Conservation (phyloP, 768 basidiomycete species). For the Boletales sp. region DNA sequence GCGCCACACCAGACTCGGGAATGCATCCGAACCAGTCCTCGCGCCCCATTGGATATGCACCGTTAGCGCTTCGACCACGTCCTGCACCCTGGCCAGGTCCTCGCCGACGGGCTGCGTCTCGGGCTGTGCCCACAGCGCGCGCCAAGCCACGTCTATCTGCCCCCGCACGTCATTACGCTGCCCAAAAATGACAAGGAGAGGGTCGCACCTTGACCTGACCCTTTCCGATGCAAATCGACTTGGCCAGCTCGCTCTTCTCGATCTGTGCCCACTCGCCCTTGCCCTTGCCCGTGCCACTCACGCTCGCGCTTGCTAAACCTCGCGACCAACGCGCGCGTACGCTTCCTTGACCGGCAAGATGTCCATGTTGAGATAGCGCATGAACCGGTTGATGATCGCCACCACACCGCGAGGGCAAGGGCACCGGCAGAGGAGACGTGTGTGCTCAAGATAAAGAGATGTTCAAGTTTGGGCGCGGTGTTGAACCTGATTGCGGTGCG, state of each 20-base stretch:
- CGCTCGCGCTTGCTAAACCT: too few relatives aligned
- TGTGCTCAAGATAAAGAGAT: too few relatives aligned
- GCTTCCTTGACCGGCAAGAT: too few relatives aligned
- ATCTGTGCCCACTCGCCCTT: slow-evolving; percentile 53
- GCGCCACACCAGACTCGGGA: slow-evolving; percentile 23
- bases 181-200: too few relatives aligned
- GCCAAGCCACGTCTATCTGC: slow-evolving; percentile 11
- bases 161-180: too few relatives aligned
- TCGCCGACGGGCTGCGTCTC: not conserved
- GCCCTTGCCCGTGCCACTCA: slow-evolving; percentile 51
- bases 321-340: too few relatives aligned
- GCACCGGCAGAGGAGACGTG: too few relatives aligned
- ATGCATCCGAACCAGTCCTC: slow-evolving; percentile 48
- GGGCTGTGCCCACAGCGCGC: slow-evolving; percentile 39
- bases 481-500: too few relatives aligned
- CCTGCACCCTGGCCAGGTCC: slow-evolving; percentile 44
- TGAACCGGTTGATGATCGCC: too few relatives aligned
- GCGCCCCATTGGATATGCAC: slow-evolving; percentile 43
- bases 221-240: slow-evolving; percentile 53
- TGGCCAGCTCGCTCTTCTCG: slow-evolving; percentile 80
- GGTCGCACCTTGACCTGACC: slow-evolving; percentile 41
- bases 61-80: slow-evolving; percentile 50
- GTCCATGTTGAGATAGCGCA: too few relatives aligned
- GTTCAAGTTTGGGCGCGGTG: too few relatives aligned
- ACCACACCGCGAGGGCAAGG: too few relatives aligned